These are phyloP conservation scores for Gossypium davidsonii DNA, from an alignment of 441 rosid genomes.

Conservation along the genomic window DNA sequence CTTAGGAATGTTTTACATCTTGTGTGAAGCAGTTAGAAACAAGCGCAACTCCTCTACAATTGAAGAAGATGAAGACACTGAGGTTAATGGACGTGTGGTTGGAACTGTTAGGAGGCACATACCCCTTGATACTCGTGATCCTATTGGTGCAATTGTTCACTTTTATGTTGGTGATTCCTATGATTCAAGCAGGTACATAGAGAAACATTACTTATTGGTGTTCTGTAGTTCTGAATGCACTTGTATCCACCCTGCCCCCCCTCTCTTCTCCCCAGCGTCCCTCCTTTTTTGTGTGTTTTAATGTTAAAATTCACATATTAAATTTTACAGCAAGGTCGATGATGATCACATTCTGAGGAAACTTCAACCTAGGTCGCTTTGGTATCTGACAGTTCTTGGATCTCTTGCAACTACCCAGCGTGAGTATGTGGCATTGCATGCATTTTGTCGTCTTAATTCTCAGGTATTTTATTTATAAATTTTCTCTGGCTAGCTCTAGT, in stretches of 20 bases:
- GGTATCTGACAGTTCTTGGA: slow-evolving; percentile 93
- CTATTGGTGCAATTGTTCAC: slow-evolving; percentile 91
- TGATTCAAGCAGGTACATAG: slow-evolving; percentile 53
- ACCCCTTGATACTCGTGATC: slow-evolving; percentile 93
- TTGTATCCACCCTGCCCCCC: background rate
- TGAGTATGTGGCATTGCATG: slow-evolving; percentile 95
- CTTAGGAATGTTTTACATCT: slow-evolving; percentile 4
- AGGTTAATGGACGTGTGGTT: slow-evolving; percentile 69
- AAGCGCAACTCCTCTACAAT: slow-evolving; percentile 36
- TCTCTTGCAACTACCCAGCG: slow-evolving; percentile 98
- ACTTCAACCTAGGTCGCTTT: slow-evolving; percentile 67
- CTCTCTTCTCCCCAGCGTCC: background rate
- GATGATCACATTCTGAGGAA: slow-evolving; percentile 85
- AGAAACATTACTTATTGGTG: background rate
- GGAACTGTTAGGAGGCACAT: slow-evolving; percentile 89
- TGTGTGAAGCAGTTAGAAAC: slow-evolving; percentile 41
- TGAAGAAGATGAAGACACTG: slow-evolving; percentile 62
- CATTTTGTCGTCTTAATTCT: slow-evolving; percentile 85
- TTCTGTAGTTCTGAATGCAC: slow-evolving; percentile 5
- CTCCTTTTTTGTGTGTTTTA: background rate
- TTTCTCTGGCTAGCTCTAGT: slow-evolving; percentile 1
- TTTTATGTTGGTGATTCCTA: slow-evolving; percentile 84
- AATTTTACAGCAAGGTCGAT: slow-evolving; percentile 52
- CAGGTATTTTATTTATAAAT: slow-evolving; percentile 49
- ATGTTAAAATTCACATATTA: background rate